Conservation (phyloP, 257 asterid species). For the Coffea canephora region DNA sequence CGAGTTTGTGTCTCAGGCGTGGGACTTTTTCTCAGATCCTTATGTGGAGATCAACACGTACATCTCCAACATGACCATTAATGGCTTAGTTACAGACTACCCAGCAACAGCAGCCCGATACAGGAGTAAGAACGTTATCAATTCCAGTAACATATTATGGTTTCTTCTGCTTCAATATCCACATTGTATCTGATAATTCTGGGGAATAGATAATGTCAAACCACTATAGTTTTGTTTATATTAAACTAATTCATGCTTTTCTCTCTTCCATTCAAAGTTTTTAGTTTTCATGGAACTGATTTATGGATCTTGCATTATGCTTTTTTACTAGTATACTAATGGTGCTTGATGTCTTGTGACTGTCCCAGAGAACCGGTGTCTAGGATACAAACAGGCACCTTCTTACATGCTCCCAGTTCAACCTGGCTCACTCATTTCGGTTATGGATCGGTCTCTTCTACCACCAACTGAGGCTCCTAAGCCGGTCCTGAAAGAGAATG, state of each 20-base stretch:
- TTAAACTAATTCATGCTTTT: background rate
- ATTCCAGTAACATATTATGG: background rate
- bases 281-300: background rate
- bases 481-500: slow-evolving; percentile 48
- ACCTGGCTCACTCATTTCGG: slow-evolving; percentile 52
- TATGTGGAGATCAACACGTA: slow-evolving; percentile 56
- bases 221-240: background rate
- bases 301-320: too few species aligned
- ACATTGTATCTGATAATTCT: too few species aligned
- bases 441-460: slow-evolving; percentile 21
- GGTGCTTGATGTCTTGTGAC: slow-evolving; percentile 3
- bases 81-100: slow-evolving; percentile 61
- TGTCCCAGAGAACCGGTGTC: slow-evolving; percentile 70
- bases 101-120: slow-evolving; percentile 77
- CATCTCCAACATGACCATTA: slow-evolving; percentile 20
- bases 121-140: slow-evolving; percentile 52
- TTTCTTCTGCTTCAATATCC: background rate
- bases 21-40: slow-evolving; percentile 86
- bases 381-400: slow-evolving; percentile 43
- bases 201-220: background rate
- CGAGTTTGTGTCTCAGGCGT: slow-evolving; percentile 81
- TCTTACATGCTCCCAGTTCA: slow-evolving; percentile 52
- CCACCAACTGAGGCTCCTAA: slow-evolving; percentile 85
- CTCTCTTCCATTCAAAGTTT: background rate
- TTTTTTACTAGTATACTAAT: background rate